Base-by-base conservation (phyloP, 129 eudicot species). In the Saposhnikovia divaricata region DNA sequence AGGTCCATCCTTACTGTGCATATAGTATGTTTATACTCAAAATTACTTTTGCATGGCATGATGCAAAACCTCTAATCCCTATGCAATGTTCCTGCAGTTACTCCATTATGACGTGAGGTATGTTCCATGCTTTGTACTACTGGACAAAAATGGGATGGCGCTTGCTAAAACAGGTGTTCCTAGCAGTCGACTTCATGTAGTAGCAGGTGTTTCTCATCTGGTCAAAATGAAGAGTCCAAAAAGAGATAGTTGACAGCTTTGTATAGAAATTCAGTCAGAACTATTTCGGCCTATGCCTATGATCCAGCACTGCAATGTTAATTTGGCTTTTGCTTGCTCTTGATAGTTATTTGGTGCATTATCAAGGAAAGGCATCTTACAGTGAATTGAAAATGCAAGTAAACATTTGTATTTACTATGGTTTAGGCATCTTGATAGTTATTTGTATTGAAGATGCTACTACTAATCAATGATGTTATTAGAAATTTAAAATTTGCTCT, bases 201-300 rank as follows among this genome's bases (percentile, higher is more conserved):
- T 95, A 59, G 99, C 99, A 38, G 99, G 95, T 73, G 85, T 92
- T 81, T 95, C 99, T 65, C 97, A 95, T 90, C 96, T 92, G 43
- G 90, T 92, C 72, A 92, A 92, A 85, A 57, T 89, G 81, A 90
- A 82, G 82, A 88, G 86, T 53, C 90, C 88, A 13, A 75, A 59
- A 6, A 76, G 83, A 59, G 75, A 53, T 42, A 66, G 82, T 59
- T 72, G 80, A 66, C 51, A 25, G 10, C 25, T 70, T 72, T 37
- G 12, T 14, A n/a, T 15, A 28, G 40, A 14, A 14, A 50, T 5
- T 57, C 4, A 10, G 12, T 57, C 31, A 8, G 45, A 76, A 47
- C 43, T 4, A 34, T 51, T 5, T 19, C 8, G 19, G 59, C 39
- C 47, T 72, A 5, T 44, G 77, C 40, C 31, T 23, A 45, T 4